Base-by-base conservation (phyloP, 2,329 filamentous ascomycete genomes). In the Chalaropsis thielavioides region DNA sequence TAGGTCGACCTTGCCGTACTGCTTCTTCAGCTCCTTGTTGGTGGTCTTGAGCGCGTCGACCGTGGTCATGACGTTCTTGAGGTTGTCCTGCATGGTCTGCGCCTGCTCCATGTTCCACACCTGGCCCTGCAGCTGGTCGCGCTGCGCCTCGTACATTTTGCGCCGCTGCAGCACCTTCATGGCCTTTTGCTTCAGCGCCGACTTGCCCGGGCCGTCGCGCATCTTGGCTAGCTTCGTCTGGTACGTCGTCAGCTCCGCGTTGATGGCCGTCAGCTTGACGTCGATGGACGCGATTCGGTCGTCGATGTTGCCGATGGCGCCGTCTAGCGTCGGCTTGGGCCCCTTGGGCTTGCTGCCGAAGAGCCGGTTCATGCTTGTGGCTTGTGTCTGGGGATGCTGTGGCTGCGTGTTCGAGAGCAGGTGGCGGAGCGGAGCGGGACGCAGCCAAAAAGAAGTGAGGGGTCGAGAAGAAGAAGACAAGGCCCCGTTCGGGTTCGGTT, bases 61-160 rank as follows among this genome's bases (percentile, higher is more conserved):
- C 35, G 94, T 96, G 19, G 91, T 95, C 92, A 96, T 96, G 68
- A 94, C 92, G 75, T 97, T 97, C 75, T 95, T 94, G 63, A 99
- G 83, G 73, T 97, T 97, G 77, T 97, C 92, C 78, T 95, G 91
- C 92, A 97, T 96, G 82, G 92, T 95, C 74, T 89, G 88, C 2
- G 92, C 92, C 77, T 96, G 92, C 78, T 97, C 92, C 92, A 99
- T 96, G 78, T 97, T 97, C 92, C 92, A 97, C 24, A 90, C 90
- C 77, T 99, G 94, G 69, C 87, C 83, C 76, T 95, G 89, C 64
- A 97, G 85, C 77, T 97, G 92, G 72, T 96, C 91, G 69, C 92
- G 90, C 76, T 96, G 91, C 2, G 84, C 81, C 77, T 99, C 94
- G 83, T 96, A 95, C 76, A 92, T 87, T 74, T 95, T 96, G 70